These are phyloP conservation scores for Saccharomyces hybrid DNA, from an alignment of 1,139 yeast genomes.

Conservation along the genomic window DNA sequence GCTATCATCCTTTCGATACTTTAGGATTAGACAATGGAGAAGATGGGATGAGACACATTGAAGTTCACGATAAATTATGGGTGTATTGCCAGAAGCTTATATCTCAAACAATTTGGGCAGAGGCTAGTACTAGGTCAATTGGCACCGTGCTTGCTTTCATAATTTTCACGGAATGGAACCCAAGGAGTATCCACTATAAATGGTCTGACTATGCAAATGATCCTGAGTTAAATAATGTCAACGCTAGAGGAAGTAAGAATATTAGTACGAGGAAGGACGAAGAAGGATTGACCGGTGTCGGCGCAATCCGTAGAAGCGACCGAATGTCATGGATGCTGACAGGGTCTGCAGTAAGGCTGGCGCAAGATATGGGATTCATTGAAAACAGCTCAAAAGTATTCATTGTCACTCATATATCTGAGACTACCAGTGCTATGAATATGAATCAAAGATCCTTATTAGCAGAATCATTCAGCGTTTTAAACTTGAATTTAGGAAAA, in stretches of 20 bases:
- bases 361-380: conserved; percentile 80
- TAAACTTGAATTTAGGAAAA: conserved; percentile 31
- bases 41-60: conserved; percentile 39
- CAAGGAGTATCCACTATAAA: conserved; percentile 85
- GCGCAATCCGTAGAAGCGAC: conserved; percentile 80
- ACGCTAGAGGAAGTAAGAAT: conserved; percentile 10
- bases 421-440: conserved; percentile 67
- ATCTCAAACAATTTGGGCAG: conserved; percentile 91
- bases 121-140: conserved; percentile 77
- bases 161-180: conserved; percentile 92
- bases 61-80: conserved; percentile 75
- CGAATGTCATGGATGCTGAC: conserved; percentile 92
- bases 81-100: conserved; percentile 71
- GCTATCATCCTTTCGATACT: conserved; percentile 56
- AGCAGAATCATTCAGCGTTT: conserved; percentile 56
- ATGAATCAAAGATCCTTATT: conserved; percentile 62
- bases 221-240: conserved; percentile 10
- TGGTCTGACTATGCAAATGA: conserved; percentile 79
- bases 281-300: conserved; percentile 60
- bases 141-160: conserved; percentile 82
- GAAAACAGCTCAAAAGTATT: conserved; percentile 67
- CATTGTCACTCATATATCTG: conserved; percentile 78
- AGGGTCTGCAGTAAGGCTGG: conserved; percentile 78
- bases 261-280: conserved; percentile 27
- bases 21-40: conserved; percentile 26